A percentile compares a stretch with the other conserved stretches of the same genome.
phyloP scores from a whole-genome alignment of 2,329 filamentous ascomycete genomes.

The Cercospora citrullina region DNA sequence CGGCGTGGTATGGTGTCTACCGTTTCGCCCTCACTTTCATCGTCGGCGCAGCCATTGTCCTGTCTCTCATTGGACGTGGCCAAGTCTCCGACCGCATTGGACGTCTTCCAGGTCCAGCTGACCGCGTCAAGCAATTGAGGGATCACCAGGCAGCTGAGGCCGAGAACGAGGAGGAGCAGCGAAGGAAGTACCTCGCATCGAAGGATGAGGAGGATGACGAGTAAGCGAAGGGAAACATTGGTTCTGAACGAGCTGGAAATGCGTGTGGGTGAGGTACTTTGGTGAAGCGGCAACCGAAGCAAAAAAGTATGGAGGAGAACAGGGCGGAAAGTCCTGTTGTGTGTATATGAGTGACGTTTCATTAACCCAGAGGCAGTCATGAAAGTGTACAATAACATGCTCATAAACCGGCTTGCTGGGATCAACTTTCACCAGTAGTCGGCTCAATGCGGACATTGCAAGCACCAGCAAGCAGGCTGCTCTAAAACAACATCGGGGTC shows the following conservation, averaged over 20 bases:
- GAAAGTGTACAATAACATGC: not conserved
- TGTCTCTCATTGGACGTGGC: constrained; percentile 78
- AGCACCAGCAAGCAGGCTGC: not conserved
- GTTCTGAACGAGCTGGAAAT: not conserved
- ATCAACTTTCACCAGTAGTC: not conserved
- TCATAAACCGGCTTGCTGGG: not conserved
- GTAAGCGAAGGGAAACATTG: constrained; percentile 7
- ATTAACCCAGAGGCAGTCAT: constrained; percentile 1
- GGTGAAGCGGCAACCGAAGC: not conserved
- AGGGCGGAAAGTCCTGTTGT: not conserved
- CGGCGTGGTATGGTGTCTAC: constrained; percentile 83
- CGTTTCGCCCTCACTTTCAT: constrained; percentile 90
- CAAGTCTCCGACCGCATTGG: constrained; percentile 65
- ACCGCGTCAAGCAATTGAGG: constrained; percentile 53
- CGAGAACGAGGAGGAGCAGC: constrained; percentile 37
- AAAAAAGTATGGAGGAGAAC: not conserved
- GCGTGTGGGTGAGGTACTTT: not conserved
- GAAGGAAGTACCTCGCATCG: constrained; percentile 33
- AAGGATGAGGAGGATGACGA: constrained; percentile 37
- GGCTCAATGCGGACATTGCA: not conserved
- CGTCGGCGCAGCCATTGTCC: constrained; percentile 77
- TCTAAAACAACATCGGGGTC: not conserved
- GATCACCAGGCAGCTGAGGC: constrained; percentile 33
- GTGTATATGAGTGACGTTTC: not conserved
- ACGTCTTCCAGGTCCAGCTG: constrained; percentile 46